Conservation (phyloP, 139 green algal genomes). For the Spirogloea muscicola region DNA sequence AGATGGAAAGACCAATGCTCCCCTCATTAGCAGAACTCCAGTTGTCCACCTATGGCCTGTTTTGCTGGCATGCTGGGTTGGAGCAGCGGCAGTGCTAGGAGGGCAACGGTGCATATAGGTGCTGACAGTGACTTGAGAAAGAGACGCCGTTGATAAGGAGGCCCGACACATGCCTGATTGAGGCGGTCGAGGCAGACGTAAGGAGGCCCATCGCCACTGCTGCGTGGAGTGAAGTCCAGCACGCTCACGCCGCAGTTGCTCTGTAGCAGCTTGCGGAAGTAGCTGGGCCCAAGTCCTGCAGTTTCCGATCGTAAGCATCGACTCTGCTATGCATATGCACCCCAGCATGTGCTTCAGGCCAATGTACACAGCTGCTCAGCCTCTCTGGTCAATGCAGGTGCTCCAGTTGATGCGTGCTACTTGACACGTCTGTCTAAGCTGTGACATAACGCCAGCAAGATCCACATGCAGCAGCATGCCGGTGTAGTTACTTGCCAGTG, state of each 20-base stretch:
- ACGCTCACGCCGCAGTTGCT: slow-evolving; percentile 65
- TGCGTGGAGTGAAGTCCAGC: slow-evolving; percentile 62
- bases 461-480: not conserved
- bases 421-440: too few species aligned
- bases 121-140: not conserved
- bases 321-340: not conserved
- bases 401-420: too few species aligned
- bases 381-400: too few species aligned
- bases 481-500: slow-evolving; percentile 22
- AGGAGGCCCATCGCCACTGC: not conserved
- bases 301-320: not conserved
- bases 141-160: not conserved
- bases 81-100: not conserved
- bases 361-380: too few species aligned
- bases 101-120: not conserved
- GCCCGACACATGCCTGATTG: slow-evolving; percentile 15
- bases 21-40: too few species aligned
- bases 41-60: too few species aligned
- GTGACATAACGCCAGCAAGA: not conserved
- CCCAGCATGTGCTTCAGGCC: too few species aligned
- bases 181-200: slow-evolving; percentile 34
- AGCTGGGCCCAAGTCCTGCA: slow-evolving; percentile 45
- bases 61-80: not conserved
- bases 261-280: slow-evolving; percentile 76
- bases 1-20: not conserved